Conservation (phyloP, 2,329 filamentous ascomycete genomes). For the Periconia sp. region DNA sequence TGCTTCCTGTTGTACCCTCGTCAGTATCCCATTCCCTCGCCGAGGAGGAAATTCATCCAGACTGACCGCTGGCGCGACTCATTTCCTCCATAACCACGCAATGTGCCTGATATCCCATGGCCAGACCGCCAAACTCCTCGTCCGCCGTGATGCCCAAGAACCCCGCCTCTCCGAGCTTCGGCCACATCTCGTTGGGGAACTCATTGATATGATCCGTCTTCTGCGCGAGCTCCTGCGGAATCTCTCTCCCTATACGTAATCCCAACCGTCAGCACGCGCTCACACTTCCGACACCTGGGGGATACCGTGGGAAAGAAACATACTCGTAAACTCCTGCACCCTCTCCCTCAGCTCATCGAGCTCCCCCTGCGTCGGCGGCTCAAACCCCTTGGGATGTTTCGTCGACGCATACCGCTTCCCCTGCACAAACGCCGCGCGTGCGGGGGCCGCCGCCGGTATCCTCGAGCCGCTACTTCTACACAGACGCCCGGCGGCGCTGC, state of each 20-base stretch:
- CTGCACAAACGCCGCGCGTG: conserved; percentile 16
- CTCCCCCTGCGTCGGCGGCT: conserved; percentile 69
- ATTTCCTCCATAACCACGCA: conserved; percentile 95
- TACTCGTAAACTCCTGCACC: conserved; percentile 81
- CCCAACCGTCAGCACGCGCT: not conserved
- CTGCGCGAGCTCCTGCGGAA: conserved; percentile 78
- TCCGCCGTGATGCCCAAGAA: conserved; percentile 93
- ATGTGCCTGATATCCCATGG: conserved; percentile 95
- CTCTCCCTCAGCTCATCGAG: conserved; percentile 78
- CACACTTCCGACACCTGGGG: not conserved
- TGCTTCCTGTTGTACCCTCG: conserved; percentile 52
- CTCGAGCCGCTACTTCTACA: conserved; percentile 16
- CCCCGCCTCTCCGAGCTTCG: conserved; percentile 85
- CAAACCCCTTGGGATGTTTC: conserved; percentile 70
- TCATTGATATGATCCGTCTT: conserved; percentile 82
- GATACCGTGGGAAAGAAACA: no score
- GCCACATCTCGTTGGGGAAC: conserved; percentile 91
- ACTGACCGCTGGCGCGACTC: conserved; percentile 72
- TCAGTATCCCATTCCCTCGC: not conserved
- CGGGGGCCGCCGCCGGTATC: no score
- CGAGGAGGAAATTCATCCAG: not conserved
- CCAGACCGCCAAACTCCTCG: conserved; percentile 85
- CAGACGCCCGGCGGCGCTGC: conserved; percentile 40
- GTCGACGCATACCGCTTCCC: conserved; percentile 58
- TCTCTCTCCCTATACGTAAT: conserved; percentile 67